These are phyloP conservation scores for Ophiostoma sp. DNA, from an alignment of 2,329 filamentous ascomycete genomes.

Conservation along the genomic window DNA sequence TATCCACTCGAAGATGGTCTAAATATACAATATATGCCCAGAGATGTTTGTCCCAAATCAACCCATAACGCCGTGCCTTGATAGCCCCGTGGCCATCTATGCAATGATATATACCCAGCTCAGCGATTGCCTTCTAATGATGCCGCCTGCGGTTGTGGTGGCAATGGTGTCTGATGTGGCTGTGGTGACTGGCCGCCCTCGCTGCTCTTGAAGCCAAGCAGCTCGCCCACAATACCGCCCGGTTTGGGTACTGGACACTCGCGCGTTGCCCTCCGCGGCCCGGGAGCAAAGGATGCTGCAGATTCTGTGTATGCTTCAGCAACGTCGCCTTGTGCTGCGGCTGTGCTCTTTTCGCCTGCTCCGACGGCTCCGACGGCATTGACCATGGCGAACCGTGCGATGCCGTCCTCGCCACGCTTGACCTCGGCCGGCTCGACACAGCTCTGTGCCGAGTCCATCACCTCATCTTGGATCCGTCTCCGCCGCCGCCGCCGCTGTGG, in stretches of 20 bases:
- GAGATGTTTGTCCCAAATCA: not conserved
- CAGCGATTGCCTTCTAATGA: not conserved
- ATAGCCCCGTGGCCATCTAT: not conserved
- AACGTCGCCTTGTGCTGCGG: not conserved
- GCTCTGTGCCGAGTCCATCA: not conserved
- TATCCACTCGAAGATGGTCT: not conserved
- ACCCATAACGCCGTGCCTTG: conserved; percentile 2
- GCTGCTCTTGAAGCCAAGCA: conserved; percentile 54
- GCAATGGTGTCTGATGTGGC: not conserved
- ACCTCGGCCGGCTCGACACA: conserved; percentile 32
- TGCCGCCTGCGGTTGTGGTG: not conserved
- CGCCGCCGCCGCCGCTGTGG: conserved; percentile 40
- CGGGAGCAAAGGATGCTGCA: conserved; percentile 36
- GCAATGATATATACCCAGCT: not conserved
- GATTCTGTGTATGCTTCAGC: not conserved
- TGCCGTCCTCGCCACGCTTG: conserved; percentile 39
- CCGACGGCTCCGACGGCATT: too few species aligned
- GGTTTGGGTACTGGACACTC: conserved; percentile 95
- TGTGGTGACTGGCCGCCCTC: not conserved
- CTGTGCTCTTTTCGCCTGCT: conserved; percentile 16
- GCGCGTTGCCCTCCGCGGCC: conserved; percentile 44
- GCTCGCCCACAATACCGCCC: conserved; percentile 52
- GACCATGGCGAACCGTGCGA: conserved; percentile 44
- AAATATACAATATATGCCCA: not conserved
- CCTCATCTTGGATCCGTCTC: conserved; percentile 24